Conservation (phyloP, 148 eudicot genomes). For the Rhododendron henanense region DNA sequence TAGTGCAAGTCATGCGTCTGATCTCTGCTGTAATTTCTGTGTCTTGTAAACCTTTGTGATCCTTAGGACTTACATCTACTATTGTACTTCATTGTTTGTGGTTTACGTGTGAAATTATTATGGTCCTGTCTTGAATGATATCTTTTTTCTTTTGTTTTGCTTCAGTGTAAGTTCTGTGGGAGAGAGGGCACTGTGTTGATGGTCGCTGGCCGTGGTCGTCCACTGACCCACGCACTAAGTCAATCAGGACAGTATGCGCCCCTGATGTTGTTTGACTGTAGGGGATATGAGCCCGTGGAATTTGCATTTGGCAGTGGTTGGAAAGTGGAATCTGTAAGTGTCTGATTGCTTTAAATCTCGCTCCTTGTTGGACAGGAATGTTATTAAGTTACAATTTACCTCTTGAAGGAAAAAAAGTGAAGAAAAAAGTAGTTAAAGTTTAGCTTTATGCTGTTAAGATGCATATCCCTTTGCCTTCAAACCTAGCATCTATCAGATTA, state of each 20-base stretch:
- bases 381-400: not conserved
- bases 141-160: constrained; percentile 25
- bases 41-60: not conserved
- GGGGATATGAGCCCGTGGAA: constrained; percentile 79
- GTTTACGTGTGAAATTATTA: not conserved
- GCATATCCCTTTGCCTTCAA: not conserved
- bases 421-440: not conserved
- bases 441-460: not conserved
- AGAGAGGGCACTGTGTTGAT: constrained; percentile 72
- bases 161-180: constrained; percentile 82
- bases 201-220: constrained; percentile 54
- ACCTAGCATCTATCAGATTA: not conserved
- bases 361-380: not conserved
- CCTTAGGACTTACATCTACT: not conserved
- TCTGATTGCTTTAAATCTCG: not conserved
- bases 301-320: constrained; percentile 69
- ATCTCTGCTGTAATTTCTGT: not conserved
- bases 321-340: constrained; percentile 80
- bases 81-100: not conserved
- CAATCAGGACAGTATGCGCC: constrained; percentile 49
- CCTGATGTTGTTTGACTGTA: constrained; percentile 81
- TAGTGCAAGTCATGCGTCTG: not conserved
- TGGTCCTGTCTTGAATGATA: not conserved
- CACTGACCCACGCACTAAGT: constrained; percentile 48
- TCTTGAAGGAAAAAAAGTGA: not conserved